Evolutionary conservation across 2,329 filamentous ascomycete species (phyloP).

Genomic region (Dendryphion nanum): DNA sequence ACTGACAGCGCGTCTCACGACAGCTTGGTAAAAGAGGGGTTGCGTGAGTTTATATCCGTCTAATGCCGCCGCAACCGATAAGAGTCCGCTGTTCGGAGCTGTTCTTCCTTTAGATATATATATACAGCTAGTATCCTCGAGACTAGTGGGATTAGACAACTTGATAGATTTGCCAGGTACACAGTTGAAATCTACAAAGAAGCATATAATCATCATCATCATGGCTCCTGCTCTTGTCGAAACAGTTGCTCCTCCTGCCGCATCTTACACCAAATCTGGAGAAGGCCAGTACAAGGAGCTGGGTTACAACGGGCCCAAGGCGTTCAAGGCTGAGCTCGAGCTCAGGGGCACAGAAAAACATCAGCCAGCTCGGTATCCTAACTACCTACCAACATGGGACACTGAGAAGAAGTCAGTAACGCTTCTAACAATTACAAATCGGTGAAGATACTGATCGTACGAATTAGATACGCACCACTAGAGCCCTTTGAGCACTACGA

Average conservation of each 20-base stretch:
- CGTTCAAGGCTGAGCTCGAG: slow-evolving; percentile 51
- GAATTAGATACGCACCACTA: slow-evolving; percentile 58
- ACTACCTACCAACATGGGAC: slow-evolving; percentile 74
- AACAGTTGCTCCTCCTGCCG: slow-evolving; percentile 6
- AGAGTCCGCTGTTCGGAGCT: slow-evolving; percentile 2
- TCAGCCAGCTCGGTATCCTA: slow-evolving; percentile 61
- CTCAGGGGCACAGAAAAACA: slow-evolving; percentile 54
- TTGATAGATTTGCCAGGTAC: too few species aligned
- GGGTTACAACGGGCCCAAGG: slow-evolving; percentile 42
- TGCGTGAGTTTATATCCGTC: slow-evolving; percentile 1
- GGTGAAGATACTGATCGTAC: slow-evolving; percentile 5
- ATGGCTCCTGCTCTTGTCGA: slow-evolving; percentile 48
- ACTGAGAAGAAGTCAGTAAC: slow-evolving; percentile 55
- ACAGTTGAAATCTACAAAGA: too few species aligned
- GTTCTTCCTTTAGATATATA: slow-evolving; percentile 1
- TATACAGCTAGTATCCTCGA: too few species aligned
- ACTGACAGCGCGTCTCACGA: slow-evolving; percentile 1
- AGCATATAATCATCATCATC: slow-evolving; percentile 2
- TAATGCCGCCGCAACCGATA: slow-evolving; percentile 8
- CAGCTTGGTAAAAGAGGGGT: slow-evolving; percentile 7
- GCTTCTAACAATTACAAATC: too few species aligned
- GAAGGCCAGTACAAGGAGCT: slow-evolving; percentile 41
- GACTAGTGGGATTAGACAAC: too few species aligned
- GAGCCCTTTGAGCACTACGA: slow-evolving; percentile 71
- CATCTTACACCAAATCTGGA: slow-evolving; percentile 29